Base-by-base conservation (phyloP, 805 yeast species). In the Candida nitratophila region DNA sequence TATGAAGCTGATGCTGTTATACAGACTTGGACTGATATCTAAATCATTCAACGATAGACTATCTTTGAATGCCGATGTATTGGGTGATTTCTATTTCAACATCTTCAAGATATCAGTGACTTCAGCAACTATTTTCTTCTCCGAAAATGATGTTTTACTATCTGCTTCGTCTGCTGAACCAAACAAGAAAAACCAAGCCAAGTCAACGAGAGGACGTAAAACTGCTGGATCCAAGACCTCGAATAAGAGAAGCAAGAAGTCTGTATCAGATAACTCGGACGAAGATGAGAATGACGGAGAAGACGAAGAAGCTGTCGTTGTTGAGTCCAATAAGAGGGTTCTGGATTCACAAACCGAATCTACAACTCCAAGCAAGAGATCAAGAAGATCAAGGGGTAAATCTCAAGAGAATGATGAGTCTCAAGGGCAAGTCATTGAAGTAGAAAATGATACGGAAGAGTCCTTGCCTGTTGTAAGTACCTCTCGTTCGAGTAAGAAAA, bases 1-100 rank as follows among this genome's bases (percentile, higher is more conserved):
- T 3, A 46, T 58, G 26, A 60, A 60, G 43, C 29, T 64, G 22
- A 37, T 50, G 15, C 40, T 55, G 33, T 44, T 59, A 21, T 42
- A 41, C 26, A 50, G 46, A n/a, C 39, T 51, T 20, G 48, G 44
- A 2, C 42, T 45, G 11, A 27, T 61, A 37, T 44, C 52, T n/a
- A 38, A 43, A 1, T 37, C 33, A 4, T 14, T 54, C 8, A 21
- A 48, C 2, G 29, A 40, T 8, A 53, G 66, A 50, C 33, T 64
- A 33, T 34, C 43, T 7, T 44, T 58, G 30, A 64, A 64, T 46
- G 46, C 47, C 14, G 40, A 44, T 6, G 39, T 41, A 1, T 46
- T 64, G 24, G 64, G 64, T 1, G 30, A 41, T 4, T 39, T 59
- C 26, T 60, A 39, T 27, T 15, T 37, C 7, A 34, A 41, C 6